Percentiles rank a stretch among this genome's conserved stretches.
Evolutionary conservation across 495 filamentous ascomycete genomes (phyloP).

Genomic region (Penicillium soppii): DNA sequence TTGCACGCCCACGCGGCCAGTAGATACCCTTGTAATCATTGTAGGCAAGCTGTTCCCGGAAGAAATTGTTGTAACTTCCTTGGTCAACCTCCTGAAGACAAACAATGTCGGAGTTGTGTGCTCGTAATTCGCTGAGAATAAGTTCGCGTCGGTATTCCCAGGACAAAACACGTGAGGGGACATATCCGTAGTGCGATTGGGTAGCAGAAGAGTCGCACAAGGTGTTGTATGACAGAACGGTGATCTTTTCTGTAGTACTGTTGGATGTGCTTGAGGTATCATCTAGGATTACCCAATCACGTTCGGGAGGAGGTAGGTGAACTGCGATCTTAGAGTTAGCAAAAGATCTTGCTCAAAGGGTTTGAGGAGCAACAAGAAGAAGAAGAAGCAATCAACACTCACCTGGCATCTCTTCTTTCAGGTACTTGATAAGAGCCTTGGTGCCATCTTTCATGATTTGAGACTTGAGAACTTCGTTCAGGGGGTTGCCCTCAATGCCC

Average conservation of each 20-base stretch:
- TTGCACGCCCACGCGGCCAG: slow-evolving; percentile 80
- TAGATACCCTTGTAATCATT: slow-evolving; percentile 90
- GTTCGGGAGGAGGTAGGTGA: slow-evolving; percentile 67
- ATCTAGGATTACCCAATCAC: slow-evolving; percentile 68
- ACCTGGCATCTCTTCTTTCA: slow-evolving; percentile 84
- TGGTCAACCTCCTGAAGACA: slow-evolving; percentile 91
- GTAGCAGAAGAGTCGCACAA: slow-evolving; percentile 92
- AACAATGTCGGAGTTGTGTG: slow-evolving; percentile 81
- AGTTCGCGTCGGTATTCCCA: slow-evolving; percentile 84
- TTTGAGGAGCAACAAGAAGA: background rate
- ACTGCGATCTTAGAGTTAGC: slow-evolving; percentile 21
- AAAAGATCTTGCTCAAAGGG: slow-evolving; percentile 12
- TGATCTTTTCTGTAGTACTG: slow-evolving; percentile 58
- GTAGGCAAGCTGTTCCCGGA: slow-evolving; percentile 76
- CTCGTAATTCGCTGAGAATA: slow-evolving; percentile 76
- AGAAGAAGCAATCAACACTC: slow-evolving; percentile 29
- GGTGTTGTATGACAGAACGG: slow-evolving; percentile 88
- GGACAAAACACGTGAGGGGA: slow-evolving; percentile 68
- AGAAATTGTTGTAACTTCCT: slow-evolving; percentile 86
- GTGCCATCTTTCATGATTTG: slow-evolving; percentile 84
- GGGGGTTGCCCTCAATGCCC: slow-evolving; percentile 88
- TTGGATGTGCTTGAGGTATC: slow-evolving; percentile 47
- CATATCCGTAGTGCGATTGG: slow-evolving; percentile 80
- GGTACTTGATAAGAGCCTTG: slow-evolving; percentile 73
- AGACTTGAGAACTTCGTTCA: slow-evolving; percentile 68